phyloP scores from a whole-genome alignment of 768 basidiomycete genomes.

The Crepidotus variabilis region DNA sequence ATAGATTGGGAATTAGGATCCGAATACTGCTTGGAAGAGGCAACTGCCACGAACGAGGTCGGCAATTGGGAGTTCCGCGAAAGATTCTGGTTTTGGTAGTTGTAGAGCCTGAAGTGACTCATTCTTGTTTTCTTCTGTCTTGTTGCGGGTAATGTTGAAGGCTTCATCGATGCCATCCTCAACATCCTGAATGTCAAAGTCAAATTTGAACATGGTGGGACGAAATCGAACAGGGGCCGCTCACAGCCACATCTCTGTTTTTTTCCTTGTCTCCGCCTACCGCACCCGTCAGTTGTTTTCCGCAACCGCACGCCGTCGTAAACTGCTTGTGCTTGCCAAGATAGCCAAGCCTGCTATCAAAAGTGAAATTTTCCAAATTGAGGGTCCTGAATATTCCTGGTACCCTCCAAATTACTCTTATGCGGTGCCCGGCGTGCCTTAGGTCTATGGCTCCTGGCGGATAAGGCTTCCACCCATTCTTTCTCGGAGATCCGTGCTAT shows the following conservation, averaged over 20 bases:
- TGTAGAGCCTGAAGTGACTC: neutral
- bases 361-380: too few species aligned
- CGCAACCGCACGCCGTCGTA: too few species aligned
- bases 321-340: too few species aligned
- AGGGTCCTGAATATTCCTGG: too few species aligned
- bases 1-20: constrained; percentile 10
- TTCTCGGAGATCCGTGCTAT: too few species aligned
- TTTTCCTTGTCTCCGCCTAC: too few species aligned
- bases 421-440: too few species aligned
- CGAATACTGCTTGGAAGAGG: constrained; percentile 5
- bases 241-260: constrained; percentile 4
- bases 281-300: too few species aligned
- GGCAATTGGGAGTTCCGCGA: constrained; percentile 28
- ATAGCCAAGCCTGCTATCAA: too few species aligned
- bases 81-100: constrained; percentile 16
- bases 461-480: too few species aligned
- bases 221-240: neutral
- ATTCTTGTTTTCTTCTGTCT: neutral
- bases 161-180: constrained; percentile 21
- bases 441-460: too few species aligned
- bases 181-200: constrained; percentile 55
- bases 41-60: constrained; percentile 30
- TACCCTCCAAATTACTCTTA: too few species aligned
- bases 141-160: constrained; percentile 2
- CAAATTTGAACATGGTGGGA: constrained; percentile 59